Conservation (phyloP, 495 filamentous ascomycete species). For the Xylaria acuta region DNA sequence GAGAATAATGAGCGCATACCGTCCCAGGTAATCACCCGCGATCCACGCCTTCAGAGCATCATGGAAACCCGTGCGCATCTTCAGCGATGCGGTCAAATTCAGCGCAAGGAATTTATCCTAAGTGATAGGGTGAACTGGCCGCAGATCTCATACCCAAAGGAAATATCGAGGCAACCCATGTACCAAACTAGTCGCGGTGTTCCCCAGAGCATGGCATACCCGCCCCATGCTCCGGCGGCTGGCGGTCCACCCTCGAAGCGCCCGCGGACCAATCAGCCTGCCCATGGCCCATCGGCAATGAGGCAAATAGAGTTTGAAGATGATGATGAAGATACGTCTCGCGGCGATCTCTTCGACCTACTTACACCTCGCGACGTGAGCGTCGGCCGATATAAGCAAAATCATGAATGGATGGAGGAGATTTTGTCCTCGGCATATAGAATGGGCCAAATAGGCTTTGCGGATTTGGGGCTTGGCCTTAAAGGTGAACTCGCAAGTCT, state of each 20-base stretch:
- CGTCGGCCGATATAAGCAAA: conserved; percentile 82
- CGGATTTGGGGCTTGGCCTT: conserved; percentile 84
- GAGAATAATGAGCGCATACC: conserved; percentile 76
- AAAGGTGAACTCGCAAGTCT: conserved; percentile 83
- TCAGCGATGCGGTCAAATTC: conserved; percentile 78
- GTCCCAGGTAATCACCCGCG: conserved; percentile 63
- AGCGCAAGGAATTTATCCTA: conserved; percentile 92
- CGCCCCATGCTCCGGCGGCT: conserved; percentile 47
- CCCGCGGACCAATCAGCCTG: conserved; percentile 41
- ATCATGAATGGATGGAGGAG: conserved; percentile 99
- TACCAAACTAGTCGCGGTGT: conserved; percentile 49
- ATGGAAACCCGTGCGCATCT: conserved; percentile 71
- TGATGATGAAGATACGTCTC: conserved; percentile 85
- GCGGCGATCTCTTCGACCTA: conserved; percentile 86
- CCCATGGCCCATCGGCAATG: conserved; percentile 37
- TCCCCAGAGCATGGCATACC: conserved; percentile 59
- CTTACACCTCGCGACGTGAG: conserved; percentile 88
- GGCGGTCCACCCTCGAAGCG: conserved; percentile 57
- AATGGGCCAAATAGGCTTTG: conserved; percentile 80
- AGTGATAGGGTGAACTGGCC: conserved; percentile 90
- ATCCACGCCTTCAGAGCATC: conserved; percentile 63
- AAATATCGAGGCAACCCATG: conserved; percentile 51
- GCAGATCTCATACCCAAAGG: conserved; percentile 71
- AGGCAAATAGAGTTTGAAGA: conserved; percentile 70
- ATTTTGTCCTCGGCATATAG: conserved; percentile 87